Percentiles rank a stretch among this genome's conserved stretches.
These are phyloP conservation scores for Eurotiales sp. DNA, from an alignment of 2,329 filamentous ascomycete genomes.

Conservation along the genomic window DNA sequence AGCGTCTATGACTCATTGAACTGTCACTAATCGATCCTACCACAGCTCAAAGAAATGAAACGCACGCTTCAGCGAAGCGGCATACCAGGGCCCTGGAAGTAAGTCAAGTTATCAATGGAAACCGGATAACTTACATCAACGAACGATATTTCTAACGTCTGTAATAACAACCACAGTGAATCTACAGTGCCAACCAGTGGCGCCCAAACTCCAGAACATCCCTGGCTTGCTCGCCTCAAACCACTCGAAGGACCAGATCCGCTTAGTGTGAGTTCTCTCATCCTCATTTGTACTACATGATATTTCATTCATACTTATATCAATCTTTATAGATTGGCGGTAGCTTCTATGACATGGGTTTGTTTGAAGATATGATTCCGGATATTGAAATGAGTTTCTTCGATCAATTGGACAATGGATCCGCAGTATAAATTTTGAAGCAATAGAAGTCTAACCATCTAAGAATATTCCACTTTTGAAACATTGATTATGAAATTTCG, in stretches of 20 bases:
- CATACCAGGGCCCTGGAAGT: not conserved
- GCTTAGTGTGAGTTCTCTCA: not conserved
- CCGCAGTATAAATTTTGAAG: too few species aligned
- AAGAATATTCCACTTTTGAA: too few species aligned
- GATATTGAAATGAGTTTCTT: not conserved
- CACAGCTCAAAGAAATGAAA: not conserved
- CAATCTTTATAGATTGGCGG: not conserved
- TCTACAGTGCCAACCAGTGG: not conserved
- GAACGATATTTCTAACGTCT: too few species aligned
- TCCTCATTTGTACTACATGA: not conserved
- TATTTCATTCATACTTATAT: not conserved
- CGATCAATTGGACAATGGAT: not conserved
- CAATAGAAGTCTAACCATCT: too few species aligned
- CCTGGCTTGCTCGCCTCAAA: not conserved
- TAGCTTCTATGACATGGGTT: not conserved
- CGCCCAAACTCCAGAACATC: not conserved
- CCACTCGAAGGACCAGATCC: not conserved
- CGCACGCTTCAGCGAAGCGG: not conserved
- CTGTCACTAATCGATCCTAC: not conserved
- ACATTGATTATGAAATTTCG: too few species aligned
- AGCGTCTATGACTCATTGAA: too few species aligned
- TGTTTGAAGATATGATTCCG: not conserved
- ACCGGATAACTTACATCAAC: too few species aligned
- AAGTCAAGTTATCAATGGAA: not conserved
- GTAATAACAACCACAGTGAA: not conserved